Evolutionary conservation across 164 flowering plant species (phyloP).

Genomic region (grape (Vitis vinifera)): DNA sequence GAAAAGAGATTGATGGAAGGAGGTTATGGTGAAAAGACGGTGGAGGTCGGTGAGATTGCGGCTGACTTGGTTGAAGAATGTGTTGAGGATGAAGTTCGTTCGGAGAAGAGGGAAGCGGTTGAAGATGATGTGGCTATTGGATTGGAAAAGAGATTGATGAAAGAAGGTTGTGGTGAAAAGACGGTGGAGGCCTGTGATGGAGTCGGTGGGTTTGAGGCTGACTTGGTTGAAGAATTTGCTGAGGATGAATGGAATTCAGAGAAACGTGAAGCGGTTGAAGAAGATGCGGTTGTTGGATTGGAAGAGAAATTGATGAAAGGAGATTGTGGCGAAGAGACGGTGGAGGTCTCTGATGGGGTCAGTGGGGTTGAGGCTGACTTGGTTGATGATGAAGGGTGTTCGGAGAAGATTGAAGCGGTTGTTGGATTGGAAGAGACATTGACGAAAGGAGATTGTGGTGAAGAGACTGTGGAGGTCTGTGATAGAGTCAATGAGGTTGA

Average conservation of each 20-base stretch:
- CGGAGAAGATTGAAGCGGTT: not conserved
- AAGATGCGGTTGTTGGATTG: conserved; percentile 1
- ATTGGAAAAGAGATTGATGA: not conserved
- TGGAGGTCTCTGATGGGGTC: too few species aligned
- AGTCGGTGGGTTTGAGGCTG: not conserved
- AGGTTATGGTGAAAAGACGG: not conserved
- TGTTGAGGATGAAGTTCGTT: not conserved
- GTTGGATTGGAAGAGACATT: not conserved
- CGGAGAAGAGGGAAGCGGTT: not conserved
- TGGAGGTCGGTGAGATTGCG: not conserved
- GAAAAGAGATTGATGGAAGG: not conserved
- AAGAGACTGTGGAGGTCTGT: not conserved
- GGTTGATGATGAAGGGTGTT: not conserved
- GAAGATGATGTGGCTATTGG: conserved; percentile 7
- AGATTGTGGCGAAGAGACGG: conserved; percentile 1
- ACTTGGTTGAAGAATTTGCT: not conserved
- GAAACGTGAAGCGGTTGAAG: not conserved
- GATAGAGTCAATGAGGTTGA: not conserved
- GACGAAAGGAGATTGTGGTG: not conserved
- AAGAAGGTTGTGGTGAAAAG: too few species aligned
- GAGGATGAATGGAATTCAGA: not conserved
- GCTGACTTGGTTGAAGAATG: conserved; percentile 10
- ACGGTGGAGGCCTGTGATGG: conserved; percentile 4
- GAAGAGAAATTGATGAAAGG: not conserved
- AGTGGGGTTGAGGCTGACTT: too few species aligned